These are phyloP conservation scores for Tagetes erecta DNA, from an alignment of 129 eudicot species.

Conservation along the genomic window DNA sequence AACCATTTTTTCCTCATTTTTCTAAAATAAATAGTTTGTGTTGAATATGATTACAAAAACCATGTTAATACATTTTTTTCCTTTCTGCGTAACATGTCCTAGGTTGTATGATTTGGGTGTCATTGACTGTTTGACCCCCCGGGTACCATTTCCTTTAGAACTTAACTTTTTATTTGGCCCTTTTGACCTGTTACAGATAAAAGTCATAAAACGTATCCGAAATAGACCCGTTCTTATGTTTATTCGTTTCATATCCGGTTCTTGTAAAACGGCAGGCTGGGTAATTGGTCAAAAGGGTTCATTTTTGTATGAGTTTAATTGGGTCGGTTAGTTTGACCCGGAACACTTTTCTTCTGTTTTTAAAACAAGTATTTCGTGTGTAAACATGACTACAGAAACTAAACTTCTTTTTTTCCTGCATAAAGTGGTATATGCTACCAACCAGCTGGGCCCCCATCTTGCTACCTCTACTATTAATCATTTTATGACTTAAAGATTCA, in stretches of 20 bases:
- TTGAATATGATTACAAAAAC: neutral
- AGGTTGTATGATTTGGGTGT: neutral
- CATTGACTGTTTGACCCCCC: neutral
- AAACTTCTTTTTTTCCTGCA: neutral
- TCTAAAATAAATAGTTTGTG: neutral
- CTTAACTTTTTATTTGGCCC: neutral
- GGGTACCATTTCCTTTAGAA: neutral
- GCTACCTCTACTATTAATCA: neutral
- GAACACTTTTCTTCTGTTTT: neutral
- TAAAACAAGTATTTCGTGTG: neutral
- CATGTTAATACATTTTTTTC: neutral
- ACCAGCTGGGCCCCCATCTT: neutral
- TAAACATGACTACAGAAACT: neutral
- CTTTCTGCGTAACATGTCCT: neutral
- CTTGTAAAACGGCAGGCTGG: neutral
- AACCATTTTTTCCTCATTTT: neutral
- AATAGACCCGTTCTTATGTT: neutral
- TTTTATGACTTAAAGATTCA: constrained; percentile 2
- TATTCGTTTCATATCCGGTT: neutral
- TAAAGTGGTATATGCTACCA: neutral
- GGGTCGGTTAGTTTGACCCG: neutral
- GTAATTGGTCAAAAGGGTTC: neutral
- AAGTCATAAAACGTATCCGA: neutral
- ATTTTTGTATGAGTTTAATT: neutral
- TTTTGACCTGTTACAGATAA: neutral